Conservation (phyloP, 106 monocot species). For the Apostasia ramifera region DNA sequence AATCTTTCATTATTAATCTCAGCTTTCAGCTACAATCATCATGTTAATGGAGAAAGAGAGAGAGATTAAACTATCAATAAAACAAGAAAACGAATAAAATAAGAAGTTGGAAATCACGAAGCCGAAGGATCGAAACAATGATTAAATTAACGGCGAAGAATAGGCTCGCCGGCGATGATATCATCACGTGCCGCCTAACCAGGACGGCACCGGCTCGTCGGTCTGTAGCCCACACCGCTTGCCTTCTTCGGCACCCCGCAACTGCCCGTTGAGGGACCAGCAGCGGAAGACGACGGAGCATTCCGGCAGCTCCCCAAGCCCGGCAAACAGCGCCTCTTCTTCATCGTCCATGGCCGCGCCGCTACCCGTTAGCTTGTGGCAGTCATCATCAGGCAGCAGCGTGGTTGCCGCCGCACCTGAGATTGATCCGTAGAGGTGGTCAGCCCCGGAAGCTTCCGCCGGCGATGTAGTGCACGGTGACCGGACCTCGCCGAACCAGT, state of each 20-base stretch:
- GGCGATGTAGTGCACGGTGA: slow-evolving; percentile 19
- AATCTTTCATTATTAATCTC: no score
- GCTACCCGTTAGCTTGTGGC: not conserved
- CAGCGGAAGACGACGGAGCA: slow-evolving; percentile 60
- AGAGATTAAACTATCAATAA: no score
- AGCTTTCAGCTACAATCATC: no score
- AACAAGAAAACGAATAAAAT: no score
- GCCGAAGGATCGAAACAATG: no score
- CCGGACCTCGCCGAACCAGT: slow-evolving; percentile 35
- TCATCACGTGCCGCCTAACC: not conserved
- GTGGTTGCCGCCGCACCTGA: not conserved
- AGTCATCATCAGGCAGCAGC: slow-evolving; percentile 13
- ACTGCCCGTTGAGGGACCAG: slow-evolving; percentile 10
- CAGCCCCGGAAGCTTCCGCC: not conserved
- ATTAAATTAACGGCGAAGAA: no score
- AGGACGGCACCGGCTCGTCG: not conserved
- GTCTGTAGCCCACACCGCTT: slow-evolving; percentile 1
- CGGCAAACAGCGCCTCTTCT: slow-evolving; percentile 58
- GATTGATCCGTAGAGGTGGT: slow-evolving; percentile 11
- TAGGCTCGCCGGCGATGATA: not conserved
- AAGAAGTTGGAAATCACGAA: no score
- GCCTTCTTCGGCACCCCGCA: not conserved
- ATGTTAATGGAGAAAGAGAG: no score
- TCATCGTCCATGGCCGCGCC: slow-evolving; percentile 3
- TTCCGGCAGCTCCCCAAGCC: slow-evolving; percentile 71